These are phyloP conservation scores for Parmelia sp. DNA, from an alignment of 495 filamentous ascomycete species.

Conservation along the genomic window DNA sequence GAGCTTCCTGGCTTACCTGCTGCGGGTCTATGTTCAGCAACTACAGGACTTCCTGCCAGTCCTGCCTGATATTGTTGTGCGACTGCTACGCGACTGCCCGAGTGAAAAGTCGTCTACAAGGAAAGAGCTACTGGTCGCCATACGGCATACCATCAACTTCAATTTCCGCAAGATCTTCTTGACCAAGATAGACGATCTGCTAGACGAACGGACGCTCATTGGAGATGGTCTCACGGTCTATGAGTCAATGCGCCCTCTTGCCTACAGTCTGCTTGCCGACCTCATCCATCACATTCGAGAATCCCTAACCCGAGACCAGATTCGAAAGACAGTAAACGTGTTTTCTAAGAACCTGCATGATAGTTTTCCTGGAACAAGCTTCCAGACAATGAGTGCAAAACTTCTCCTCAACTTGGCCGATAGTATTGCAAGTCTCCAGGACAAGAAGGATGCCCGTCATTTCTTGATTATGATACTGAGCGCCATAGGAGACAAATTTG, in stretches of 20 bases:
- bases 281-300: slow-evolving; percentile 96
- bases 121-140: slow-evolving; percentile 93
- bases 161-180: slow-evolving; percentile 95
- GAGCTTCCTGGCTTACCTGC: slow-evolving; percentile 93
- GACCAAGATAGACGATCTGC: slow-evolving; percentile 86
- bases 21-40: slow-evolving; percentile 81
- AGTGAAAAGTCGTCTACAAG: slow-evolving; percentile 86
- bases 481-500: slow-evolving; percentile 96
- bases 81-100: slow-evolving; percentile 88
- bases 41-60: slow-evolving; percentile 83
- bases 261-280: slow-evolving; percentile 97
- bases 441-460: slow-evolving; percentile 89
- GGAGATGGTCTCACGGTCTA: slow-evolving; percentile 96
- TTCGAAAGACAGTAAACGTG: slow-evolving; percentile 88
- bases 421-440: slow-evolving; percentile 82
- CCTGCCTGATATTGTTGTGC: slow-evolving; percentile 84
- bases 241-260: slow-evolving; percentile 89
- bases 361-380: slow-evolving; percentile 93
- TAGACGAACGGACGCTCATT: slow-evolving; percentile 89
- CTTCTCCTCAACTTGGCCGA: slow-evolving; percentile 95
- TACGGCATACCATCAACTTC: slow-evolving; percentile 98
- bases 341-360: slow-evolving; percentile 96
- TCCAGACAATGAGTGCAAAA: slow-evolving; percentile 99
- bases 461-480: slow-evolving; percentile 96
- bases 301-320: slow-evolving; percentile 73